Evolutionary conservation across 116 monocot species (phyloP).

Genomic region (Iris pallida): DNA sequence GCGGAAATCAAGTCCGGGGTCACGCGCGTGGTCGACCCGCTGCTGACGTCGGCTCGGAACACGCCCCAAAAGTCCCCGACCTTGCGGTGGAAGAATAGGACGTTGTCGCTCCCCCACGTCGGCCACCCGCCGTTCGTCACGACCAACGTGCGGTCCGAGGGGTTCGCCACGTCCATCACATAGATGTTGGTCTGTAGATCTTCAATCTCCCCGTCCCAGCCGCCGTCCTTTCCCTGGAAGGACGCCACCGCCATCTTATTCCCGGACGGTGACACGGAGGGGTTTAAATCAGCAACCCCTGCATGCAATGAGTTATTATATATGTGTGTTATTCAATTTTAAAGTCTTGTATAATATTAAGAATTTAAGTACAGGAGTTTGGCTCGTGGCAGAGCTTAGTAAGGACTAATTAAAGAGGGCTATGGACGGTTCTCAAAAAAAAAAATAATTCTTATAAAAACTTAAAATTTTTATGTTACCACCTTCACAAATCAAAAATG

Average conservation of each 20-base stretch:
- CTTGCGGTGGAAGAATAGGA: conserved; percentile 2
- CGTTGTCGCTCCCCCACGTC: not conserved
- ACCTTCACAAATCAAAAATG: no score
- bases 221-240: not conserved
- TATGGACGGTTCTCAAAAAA: no score
- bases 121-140: not conserved
- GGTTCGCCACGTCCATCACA: conserved; percentile 1
- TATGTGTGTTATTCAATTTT: no score
- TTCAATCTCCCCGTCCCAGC: conserved; percentile 1
- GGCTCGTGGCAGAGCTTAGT: no score
- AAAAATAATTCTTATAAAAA: no score
- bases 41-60: not conserved
- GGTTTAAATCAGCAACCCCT: conserved; percentile 1
- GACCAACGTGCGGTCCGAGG: not conserved
- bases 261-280: conserved; percentile 2
- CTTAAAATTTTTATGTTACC: no score
- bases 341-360: no score
- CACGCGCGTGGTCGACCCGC: not conserved
- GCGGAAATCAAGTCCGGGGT: not conserved
- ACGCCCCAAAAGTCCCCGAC: not conserved
- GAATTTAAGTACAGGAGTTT: no score
- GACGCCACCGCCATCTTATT: conserved; percentile 3
- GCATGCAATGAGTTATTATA: no score
- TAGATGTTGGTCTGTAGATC: conserved; percentile 2
- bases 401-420: no score